These are phyloP conservation scores for Cryphonectria japonica DNA, from an alignment of 2,329 filamentous ascomycete species.

Conservation along the genomic window DNA sequence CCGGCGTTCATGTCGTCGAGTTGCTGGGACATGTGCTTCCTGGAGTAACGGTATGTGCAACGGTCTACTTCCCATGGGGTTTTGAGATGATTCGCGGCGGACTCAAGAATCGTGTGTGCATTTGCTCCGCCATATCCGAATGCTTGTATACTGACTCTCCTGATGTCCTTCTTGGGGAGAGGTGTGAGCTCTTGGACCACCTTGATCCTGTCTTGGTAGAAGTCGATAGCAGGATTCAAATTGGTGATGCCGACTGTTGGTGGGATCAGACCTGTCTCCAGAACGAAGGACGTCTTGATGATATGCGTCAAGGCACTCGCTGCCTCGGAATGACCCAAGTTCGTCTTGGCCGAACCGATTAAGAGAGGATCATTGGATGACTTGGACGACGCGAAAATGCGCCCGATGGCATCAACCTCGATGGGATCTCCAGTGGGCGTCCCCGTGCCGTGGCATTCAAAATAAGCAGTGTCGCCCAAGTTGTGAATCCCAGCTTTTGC, in stretches of 20 bases:
- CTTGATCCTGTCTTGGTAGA: conserved; percentile 35
- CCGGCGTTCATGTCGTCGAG: background rate
- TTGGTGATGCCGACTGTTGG: conserved; percentile 43
- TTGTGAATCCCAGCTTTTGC: conserved; percentile 23
- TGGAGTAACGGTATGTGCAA: background rate
- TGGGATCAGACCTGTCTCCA: conserved; percentile 41
- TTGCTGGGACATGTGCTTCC: background rate
- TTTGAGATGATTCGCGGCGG: background rate
- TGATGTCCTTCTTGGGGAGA: conserved; percentile 14
- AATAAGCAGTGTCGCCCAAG: conserved; percentile 17
- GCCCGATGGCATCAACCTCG: conserved; percentile 32
- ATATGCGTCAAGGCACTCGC: conserved; percentile 44
- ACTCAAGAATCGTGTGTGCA: conserved; percentile 16
- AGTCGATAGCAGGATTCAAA: conserved; percentile 41
- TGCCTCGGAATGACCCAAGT: conserved; percentile 54
- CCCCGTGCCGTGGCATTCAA: conserved; percentile 43
- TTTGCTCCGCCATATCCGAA: conserved; percentile 25
- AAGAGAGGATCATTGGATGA: background rate
- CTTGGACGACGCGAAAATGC: background rate
- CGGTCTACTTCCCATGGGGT: background rate
- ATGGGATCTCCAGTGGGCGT: conserved; percentile 41
- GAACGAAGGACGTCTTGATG: conserved; percentile 41
- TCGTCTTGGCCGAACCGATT: conserved; percentile 40
- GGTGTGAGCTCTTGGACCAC: conserved; percentile 10
- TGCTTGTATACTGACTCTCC: conserved; percentile 17